Base-by-base conservation (phyloP, 192 early-diverging fungal genomes). In the Allomyces macrogynus region DNA sequence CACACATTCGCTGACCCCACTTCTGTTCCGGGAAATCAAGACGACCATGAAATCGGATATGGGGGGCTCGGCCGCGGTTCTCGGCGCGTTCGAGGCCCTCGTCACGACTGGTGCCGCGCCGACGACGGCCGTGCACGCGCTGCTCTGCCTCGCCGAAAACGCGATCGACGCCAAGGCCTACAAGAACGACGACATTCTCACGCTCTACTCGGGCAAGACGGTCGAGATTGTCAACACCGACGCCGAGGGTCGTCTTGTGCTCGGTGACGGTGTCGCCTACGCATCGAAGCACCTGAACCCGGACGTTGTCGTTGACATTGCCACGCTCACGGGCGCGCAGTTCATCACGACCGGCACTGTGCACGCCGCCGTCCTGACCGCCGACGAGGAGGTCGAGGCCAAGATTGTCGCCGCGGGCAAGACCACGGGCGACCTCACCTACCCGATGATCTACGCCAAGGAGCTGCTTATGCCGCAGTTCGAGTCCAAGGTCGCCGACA, bases 41-140 rank as follows among this genome's bases (percentile, higher is more conserved):
- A n/a, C n/a, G n/a, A n/a, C n/a, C n/a, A 73, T 78, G 78, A 80
- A 80, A 64, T 67, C 67, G n/a, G 80, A 82, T 70, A 80, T 80
- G 78, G 78, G 75, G 60, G 80, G 80, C 7, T 66, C 69, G 42
- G 78, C 72, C 2, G 76, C 75, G 12, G 75, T 79, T 40, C 72
- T 82, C 11, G 66, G 66, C 23, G 78, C 71, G 1, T 80, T 82
- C 62, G 65, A 76, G 40, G 66, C 78, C 10, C 66, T 74, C 65
- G 73, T 75, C 24, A 0, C 49, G 49, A 20, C 49, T 1, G 16
- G 16, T 66, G 62, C 24, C 63, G 11, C 64, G 63, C 27, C 23
- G 23, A 20, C 60, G 44, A 64, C 66, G 40, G 60, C 65, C n/a
- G 61, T 78, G 23, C 64, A 78, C 70, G 70, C 65, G 24, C 63